Evolutionary conservation across 2,329 filamentous ascomycete genomes (phyloP), one percentile per base, ranked within the genome.

Genomic region (Tolypocladium amazonense): DNA sequence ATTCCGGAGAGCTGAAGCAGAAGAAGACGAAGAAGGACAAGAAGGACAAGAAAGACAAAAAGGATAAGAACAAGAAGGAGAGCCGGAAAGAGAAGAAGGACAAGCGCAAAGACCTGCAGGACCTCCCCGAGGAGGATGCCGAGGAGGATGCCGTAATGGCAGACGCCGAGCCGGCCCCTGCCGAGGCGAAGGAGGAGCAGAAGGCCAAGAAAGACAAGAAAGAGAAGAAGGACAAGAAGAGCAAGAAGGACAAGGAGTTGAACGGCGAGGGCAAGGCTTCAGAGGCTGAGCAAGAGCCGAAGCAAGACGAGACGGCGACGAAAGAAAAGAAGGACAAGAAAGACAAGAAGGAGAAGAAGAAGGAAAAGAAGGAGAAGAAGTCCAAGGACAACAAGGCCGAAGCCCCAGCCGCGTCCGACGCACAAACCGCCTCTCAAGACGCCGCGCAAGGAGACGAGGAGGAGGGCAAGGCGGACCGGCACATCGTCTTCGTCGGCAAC

Each of bases 401-500:
- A 8, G 50, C 18, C 27, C 4, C 25, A 6, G 25, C 25, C 18
- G 47, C 47, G 15, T 14, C 50, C 27, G 50, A 53, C 18, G 50
- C 30, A 14, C 50, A 53, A 35, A 30, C 50, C 3, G 2, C 30
- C 30, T n/a, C 50, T 12, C 58, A 54, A 59, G 63, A 35, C 12
- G 30, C 30, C 50, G 50, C 50, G 9, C 50, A 53, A 53, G 30
- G 27, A 12, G 50, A 11, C 33, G 50, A 53, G 18, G 47, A 11
- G 18, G 47, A 30, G 30, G 65, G 38, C 63, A 54, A 71, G 56
- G 60, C 62, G 55, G 68, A 69, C 58, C 70, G 69, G 41, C 65
- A 68, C 67, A 75, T 73, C 61, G 66, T 69, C 65, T 71, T 70
- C 39, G 64, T 68, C 25, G 90, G 93, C 72, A 97, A 97, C 76